These are phyloP conservation scores for Termitomyces sp. DNA, from an alignment of 768 basidiomycete species.

Conservation along the genomic window DNA sequence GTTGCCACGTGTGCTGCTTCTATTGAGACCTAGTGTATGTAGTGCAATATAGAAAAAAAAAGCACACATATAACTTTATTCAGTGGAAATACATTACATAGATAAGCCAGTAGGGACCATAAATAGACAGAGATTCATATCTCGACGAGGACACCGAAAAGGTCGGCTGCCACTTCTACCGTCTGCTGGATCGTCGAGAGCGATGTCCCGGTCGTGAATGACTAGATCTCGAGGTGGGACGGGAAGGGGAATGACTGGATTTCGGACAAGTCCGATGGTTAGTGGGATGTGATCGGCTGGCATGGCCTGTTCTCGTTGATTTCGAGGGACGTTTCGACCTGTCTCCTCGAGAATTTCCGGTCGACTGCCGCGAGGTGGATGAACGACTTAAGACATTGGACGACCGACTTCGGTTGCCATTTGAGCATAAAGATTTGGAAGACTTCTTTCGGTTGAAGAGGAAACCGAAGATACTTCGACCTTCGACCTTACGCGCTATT, in stretches of 20 bases:
- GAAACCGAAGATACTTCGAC: constrained; percentile 17
- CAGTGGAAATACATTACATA: background rate
- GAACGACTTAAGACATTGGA: constrained; percentile 8
- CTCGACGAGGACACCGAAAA: background rate
- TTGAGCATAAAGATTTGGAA: constrained; percentile 9
- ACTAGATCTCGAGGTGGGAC: background rate
- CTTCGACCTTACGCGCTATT: constrained; percentile 4
- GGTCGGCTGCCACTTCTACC: background rate
- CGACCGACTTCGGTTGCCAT: constrained; percentile 4
- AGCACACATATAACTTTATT: background rate
- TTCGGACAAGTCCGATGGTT: background rate
- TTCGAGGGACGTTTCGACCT: constrained; percentile 1
- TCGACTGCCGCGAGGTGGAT: constrained; percentile 7
- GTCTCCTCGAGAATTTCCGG: constrained; percentile 3
- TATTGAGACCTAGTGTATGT: background rate
- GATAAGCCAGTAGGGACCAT: background rate
- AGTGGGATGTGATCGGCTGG: background rate
- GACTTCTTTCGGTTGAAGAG: constrained; percentile 15
- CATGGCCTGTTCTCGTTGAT: constrained; percentile 5
- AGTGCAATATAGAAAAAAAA: background rate
- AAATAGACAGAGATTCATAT: background rate
- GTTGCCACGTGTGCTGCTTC: no score
- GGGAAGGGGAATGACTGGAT: background rate
- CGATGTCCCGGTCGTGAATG: constrained; percentile 1
- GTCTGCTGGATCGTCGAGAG: constrained; percentile 8